Base-by-base conservation (phyloP, 2,329 filamentous ascomycete genomes). In the Ascochyta rabiei region DNA sequence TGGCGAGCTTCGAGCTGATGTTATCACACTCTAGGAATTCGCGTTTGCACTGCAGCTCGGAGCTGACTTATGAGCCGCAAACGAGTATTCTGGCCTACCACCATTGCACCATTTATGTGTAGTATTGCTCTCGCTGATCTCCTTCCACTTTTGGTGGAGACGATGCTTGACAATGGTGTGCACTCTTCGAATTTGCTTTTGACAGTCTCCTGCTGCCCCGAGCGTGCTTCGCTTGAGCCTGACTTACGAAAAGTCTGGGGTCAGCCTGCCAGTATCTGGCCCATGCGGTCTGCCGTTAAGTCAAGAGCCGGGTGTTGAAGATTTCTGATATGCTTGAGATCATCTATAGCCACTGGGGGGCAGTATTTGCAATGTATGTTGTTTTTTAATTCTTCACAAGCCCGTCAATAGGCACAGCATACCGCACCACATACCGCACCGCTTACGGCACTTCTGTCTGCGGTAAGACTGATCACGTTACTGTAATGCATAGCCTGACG, bases 111-210 rank as follows among this genome's bases (percentile, higher is more conserved):
- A n/a, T 47, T 9, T 34, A 15, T 30, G 16, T 15, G 13, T 28
- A 16, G 5, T 13, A 2, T 19, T 12, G 15, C 8, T 12, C 31
- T 34, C n/a, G 4, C 19, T 8, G 8, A 13, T n/a, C 10, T 12
- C 43, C 16, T 15, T 21, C 34, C n/a, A 23, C 9, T 5, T 19
- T 8, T 33, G 24, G 6, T 28, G 26, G 10, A 35, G 6, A 35
- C 24, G 6, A 19, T 4, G 9, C 15, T 4, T 42, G 28, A 41
- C 16, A 23, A 34, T 35, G 48, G 8, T 18, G n/a, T 19, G 19
- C 12, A 13, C 23, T 28, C 38, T 38, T n/a, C 6, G 40, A 39
- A 23, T 48, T 53, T 54, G 40, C 51, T 54, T 54, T 54, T 54
- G 45, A 13, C 28, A 48, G 23, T 23, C 23, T 33, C 33, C 23